Base-by-base conservation (phyloP, 1,284 basidiomycete genomes). In the Moniliella sp. region DNA sequence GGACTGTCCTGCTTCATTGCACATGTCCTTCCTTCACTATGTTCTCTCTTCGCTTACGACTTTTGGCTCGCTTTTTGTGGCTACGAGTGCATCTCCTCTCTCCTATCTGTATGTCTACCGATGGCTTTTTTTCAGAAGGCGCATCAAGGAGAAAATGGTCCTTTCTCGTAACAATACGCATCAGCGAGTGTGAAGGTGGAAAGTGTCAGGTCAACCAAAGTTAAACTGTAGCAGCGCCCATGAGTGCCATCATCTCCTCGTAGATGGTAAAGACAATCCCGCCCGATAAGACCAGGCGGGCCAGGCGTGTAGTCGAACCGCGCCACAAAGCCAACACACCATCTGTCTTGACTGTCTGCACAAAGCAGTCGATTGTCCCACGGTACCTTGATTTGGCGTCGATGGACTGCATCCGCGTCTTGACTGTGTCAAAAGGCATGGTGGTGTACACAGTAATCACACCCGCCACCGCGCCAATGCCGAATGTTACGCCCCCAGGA, bases 321-420 rank as follows among this genome's bases (percentile, higher is more conserved):
- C 79, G 80, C 88, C 88, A 97, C 63, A 97, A 91, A 28, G 78
- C 71, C 16, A 73, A 50, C 10, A 86, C 42, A 5, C 84, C 84
- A 56, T 91, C 82, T 61, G 88, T 34, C 15, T 42, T 41, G 19
- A 50, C 15, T 5, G 43, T 46, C 19, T 31, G 31, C n/a, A 37
- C 32, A 25, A 74, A 81, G 56, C 86, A 94, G 56, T 93, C 82
- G 64, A 93, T 78, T 1, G 84, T 77, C 57, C 86, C 91, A n/a
- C 25, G 73, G 62, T 94, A 97, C 44, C 82, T 74, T 26, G 70
- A 64, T 12, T 72, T 68, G 2, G 84, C 88, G 43, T 74, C 71
- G 17, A 94, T n/a, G n/a, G 68, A 76, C 61, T 97, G 88, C 88
- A 97, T 94, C 26, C 88, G 73, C 8, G 88, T 94, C 65, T 94